These are phyloP conservation scores for Dothidotthia symphoricarpi DNA, from an alignment of 2,329 filamentous ascomycete genomes.

Conservation along the genomic window DNA sequence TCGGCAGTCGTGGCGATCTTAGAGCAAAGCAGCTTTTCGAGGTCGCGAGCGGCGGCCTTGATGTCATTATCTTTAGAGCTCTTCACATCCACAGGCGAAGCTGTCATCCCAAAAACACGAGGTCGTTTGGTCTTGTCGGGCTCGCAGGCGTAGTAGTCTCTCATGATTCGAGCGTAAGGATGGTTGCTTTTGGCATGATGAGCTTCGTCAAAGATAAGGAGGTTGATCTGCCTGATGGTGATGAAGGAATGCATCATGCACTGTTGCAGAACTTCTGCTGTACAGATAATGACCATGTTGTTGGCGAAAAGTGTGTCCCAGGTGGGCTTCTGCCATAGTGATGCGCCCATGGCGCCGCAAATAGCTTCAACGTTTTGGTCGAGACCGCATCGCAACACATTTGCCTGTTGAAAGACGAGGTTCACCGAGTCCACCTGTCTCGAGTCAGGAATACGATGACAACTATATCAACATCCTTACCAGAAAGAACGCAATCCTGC, in stretches of 20 bases:
- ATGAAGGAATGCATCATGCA: constrained; percentile 78
- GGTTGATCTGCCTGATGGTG: constrained; percentile 76
- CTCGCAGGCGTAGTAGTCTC: constrained; percentile 70
- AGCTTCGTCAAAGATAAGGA: constrained; percentile 93
- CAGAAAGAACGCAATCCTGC: constrained; percentile 78
- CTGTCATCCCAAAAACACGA: constrained; percentile 92
- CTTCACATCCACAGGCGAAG: constrained; percentile 86
- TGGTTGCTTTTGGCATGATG: constrained; percentile 96
- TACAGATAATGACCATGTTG: constrained; percentile 87
- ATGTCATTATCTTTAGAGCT: constrained; percentile 56
- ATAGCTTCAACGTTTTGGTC: constrained; percentile 72
- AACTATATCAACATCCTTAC: constrained; percentile 45
- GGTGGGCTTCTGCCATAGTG: constrained; percentile 60
- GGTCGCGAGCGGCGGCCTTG: constrained; percentile 63
- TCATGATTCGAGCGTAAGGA: constrained; percentile 84
- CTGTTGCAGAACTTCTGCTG: constrained; percentile 79
- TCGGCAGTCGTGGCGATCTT: constrained; percentile 76
- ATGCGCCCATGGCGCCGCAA: constrained; percentile 66
- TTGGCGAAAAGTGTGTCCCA: constrained; percentile 60
- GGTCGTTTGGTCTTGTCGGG: constrained; percentile 55
- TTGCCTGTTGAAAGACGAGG: constrained; percentile 84
- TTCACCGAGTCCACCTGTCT: constrained; percentile 76
- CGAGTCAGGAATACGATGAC: constrained; percentile 2
- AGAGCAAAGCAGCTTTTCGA: constrained; percentile 76
- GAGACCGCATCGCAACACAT: constrained; percentile 77